These are phyloP conservation scores for Leccinum longicurvipes DNA, from an alignment of 768 basidiomycete genomes.

Conservation along the genomic window DNA sequence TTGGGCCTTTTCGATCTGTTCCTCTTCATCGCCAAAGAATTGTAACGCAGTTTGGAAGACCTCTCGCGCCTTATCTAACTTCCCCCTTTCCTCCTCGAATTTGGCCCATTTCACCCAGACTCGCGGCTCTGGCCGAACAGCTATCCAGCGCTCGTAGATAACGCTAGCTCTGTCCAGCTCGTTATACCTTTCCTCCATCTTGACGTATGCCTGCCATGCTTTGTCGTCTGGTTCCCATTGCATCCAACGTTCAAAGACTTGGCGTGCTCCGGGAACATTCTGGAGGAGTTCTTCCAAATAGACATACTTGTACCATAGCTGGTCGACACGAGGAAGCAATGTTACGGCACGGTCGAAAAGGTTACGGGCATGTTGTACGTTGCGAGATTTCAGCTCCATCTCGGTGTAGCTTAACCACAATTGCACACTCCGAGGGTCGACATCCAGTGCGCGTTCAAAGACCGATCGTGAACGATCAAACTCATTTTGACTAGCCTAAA, in stretches of 20 bases:
- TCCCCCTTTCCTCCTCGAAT: slow-evolving; percentile 75
- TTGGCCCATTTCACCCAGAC: slow-evolving; percentile 85
- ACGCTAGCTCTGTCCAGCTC: slow-evolving; percentile 90
- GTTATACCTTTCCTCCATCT: slow-evolving; percentile 90
- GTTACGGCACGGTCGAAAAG: slow-evolving; percentile 97
- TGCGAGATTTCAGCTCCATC: slow-evolving; percentile 97
- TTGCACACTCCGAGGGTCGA: slow-evolving; percentile 85
- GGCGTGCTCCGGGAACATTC: slow-evolving; percentile 93
- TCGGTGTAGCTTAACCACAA: slow-evolving; percentile 95
- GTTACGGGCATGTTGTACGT: slow-evolving; percentile 96
- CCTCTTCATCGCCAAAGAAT: slow-evolving; percentile 85
- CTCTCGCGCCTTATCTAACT: slow-evolving; percentile 70
- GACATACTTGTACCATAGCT: slow-evolving; percentile 99
- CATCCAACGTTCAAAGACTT: slow-evolving; percentile 99
- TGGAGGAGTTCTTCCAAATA: slow-evolving; percentile 96
- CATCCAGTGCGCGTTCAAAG: slow-evolving; percentile 95
- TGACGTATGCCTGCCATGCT: slow-evolving; percentile 99
- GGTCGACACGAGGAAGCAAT: slow-evolving; percentile 91
- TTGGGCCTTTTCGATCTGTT: slow-evolving; percentile 86
- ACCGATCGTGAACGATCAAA: slow-evolving; percentile 92
- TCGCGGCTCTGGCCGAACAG: slow-evolving; percentile 70
- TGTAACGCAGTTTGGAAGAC: slow-evolving; percentile 90
- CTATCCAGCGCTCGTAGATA: slow-evolving; percentile 91
- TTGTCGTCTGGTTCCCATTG: slow-evolving; percentile 99
- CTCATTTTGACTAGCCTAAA: slow-evolving; percentile 90